A percentile compares a stretch with the other conserved stretches of the same genome.
Conservation (phyloP, 345 rosid genomes). For the Eucalyptus tenuipes region DNA sequence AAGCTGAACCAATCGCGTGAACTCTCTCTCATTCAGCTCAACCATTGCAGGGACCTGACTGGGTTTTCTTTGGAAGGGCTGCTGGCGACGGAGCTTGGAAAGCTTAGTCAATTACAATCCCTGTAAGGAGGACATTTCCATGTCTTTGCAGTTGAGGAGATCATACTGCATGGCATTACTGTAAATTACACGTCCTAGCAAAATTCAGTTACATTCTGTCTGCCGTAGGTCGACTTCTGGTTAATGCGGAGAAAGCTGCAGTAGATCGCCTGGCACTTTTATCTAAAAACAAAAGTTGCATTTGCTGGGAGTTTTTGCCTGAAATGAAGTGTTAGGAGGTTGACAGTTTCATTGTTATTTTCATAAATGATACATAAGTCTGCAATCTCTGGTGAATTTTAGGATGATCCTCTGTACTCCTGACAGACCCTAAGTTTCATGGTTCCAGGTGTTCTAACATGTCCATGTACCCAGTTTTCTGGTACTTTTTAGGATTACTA, state of each 20-base stretch:
- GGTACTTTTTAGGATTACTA: background rate
- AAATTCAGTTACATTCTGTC: background rate
- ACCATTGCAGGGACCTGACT: constrained; percentile 45
- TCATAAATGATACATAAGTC: background rate
- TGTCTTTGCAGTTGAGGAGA: background rate
- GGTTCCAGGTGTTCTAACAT: background rate
- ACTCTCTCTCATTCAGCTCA: background rate
- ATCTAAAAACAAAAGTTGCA: background rate
- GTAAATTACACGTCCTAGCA: background rate
- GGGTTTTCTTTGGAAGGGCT: constrained; percentile 55
- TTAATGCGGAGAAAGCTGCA: background rate
- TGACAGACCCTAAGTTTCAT: background rate
- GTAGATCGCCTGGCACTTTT: background rate
- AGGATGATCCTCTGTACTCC: background rate
- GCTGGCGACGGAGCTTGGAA: constrained; percentile 65
- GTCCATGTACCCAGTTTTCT: background rate
- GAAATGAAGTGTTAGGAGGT: background rate
- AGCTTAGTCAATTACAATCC: constrained; percentile 47
- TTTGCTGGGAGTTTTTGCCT: background rate
- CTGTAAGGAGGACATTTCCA: constrained; percentile 33
- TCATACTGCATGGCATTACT: background rate
- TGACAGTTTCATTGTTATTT: background rate
- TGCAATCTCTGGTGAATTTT: background rate
- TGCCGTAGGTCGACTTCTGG: background rate
- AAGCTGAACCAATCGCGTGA: background rate